phyloP scores from a whole-genome alignment of 2,329 filamentous ascomycete genomes.

The Parastagonospora nodorum region DNA sequence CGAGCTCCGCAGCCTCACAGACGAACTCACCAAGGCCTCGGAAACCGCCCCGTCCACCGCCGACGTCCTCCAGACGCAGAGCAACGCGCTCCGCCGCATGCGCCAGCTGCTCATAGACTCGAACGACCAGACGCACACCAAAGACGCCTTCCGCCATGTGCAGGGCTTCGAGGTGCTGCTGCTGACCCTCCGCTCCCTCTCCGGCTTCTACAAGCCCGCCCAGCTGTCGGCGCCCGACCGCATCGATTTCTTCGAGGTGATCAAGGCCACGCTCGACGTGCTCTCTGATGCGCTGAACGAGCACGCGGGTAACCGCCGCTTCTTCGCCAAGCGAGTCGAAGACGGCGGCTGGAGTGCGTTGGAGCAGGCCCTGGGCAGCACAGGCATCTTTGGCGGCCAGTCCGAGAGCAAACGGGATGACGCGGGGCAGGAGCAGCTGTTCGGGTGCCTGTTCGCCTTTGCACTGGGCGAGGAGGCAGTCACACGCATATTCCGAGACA shows the following conservation, averaged over 20 bases:
- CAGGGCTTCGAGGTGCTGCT: conserved; percentile 78
- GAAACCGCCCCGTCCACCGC: conserved; percentile 34
- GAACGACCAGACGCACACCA: conserved; percentile 57
- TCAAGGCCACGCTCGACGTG: conserved; percentile 74
- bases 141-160: conserved; percentile 83
- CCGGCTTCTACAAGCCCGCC: conserved; percentile 75
- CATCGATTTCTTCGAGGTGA: conserved; percentile 67
- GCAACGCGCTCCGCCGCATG: conserved; percentile 65
- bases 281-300: conserved; percentile 75
- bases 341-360: conserved; percentile 79
- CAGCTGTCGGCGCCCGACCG: conserved; percentile 67
- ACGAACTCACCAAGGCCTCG: conserved; percentile 41
- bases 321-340: conserved; percentile 78
- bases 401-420: conserved; percentile 41
- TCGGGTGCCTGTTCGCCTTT: conserved; percentile 81
- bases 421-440: conserved; percentile 69
- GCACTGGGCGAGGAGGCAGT: conserved; percentile 78
- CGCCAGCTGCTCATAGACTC: conserved; percentile 67
- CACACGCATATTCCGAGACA: conserved; percentile 65
- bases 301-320: conserved; percentile 85
- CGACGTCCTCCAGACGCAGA: conserved; percentile 43
- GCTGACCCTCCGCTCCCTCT: conserved; percentile 69
- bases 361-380: conserved; percentile 72
- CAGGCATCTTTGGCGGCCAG: conserved; percentile 55
- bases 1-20: conserved; percentile 45